These are phyloP conservation scores for Hymenoscyphus occultus DNA, from an alignment of 2,329 filamentous ascomycete species.

Conservation along the genomic window DNA sequence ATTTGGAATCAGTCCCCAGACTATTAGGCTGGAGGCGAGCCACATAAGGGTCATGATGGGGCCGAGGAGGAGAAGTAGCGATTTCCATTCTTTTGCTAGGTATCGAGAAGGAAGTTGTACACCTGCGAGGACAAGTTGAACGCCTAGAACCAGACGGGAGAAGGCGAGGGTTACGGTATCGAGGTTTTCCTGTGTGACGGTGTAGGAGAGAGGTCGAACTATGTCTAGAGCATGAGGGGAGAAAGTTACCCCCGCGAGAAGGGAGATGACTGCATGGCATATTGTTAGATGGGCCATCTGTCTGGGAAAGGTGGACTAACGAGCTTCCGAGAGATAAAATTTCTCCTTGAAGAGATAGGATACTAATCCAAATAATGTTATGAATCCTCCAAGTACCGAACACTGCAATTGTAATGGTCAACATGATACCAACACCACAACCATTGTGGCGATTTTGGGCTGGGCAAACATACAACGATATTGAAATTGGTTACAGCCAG, in stretches of 20 bases:
- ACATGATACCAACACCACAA: not conserved
- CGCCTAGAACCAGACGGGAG: conserved; percentile 79
- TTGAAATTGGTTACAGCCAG: conserved; percentile 52
- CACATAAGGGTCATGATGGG: conserved; percentile 88
- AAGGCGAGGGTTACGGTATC: conserved; percentile 78
- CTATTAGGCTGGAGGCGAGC: conserved; percentile 72
- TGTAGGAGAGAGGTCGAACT: conserved; percentile 73
- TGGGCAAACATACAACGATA: conserved; percentile 38
- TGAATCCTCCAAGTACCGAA: conserved; percentile 78
- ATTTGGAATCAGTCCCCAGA: conserved; percentile 73
- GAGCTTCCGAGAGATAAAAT: conserved; percentile 85
- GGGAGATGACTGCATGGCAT: conserved; percentile 67
- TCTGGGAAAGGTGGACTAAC: conserved; percentile 44
- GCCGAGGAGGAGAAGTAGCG: conserved; percentile 70
- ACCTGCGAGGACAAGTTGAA: conserved; percentile 85
- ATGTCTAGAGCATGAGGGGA: conserved; percentile 75
- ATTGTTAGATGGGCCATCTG: not conserved
- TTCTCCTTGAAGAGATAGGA: conserved; percentile 87
- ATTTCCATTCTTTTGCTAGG: conserved; percentile 73
- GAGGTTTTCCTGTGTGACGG: conserved; percentile 56
- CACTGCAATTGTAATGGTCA: conserved; percentile 19
- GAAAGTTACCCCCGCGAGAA: conserved; percentile 74
- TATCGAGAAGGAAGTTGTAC: conserved; percentile 85
- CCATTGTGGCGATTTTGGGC: not conserved
- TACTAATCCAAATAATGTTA: conserved; percentile 85